A percentile compares a stretch with the other conserved stretches of the same genome.
These are phyloP conservation scores for Penicillium olsonii DNA, from an alignment of 2,329 filamentous ascomycete genomes.

Conservation along the genomic window DNA sequence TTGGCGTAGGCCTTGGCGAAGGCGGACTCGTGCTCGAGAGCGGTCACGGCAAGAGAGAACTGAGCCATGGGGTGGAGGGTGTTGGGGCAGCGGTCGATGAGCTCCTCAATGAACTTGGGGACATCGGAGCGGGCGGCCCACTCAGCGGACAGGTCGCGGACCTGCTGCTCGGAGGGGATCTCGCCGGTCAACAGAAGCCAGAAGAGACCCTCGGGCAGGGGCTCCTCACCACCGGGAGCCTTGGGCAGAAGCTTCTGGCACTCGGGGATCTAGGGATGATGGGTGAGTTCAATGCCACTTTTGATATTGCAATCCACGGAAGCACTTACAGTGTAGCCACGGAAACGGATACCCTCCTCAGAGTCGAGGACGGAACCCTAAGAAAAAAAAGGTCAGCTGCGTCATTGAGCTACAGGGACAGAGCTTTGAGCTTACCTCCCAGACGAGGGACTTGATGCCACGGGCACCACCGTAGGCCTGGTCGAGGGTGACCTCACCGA, in stretches of 20 bases:
- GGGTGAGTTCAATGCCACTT: constrained; percentile 15
- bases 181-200: constrained; percentile 98
- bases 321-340: constrained; percentile 79
- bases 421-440: constrained; percentile 64
- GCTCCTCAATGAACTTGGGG: constrained; percentile 97
- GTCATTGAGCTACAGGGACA: neutral
- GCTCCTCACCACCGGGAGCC: constrained; percentile 94
- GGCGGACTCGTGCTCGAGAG: constrained; percentile 95
- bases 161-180: constrained; percentile 96
- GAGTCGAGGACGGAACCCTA: constrained; percentile 91
- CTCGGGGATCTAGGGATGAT: constrained; percentile 72
- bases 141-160: constrained; percentile 95
- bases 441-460: constrained; percentile 97
- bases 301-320: neutral
- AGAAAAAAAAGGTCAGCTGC: constrained; percentile 13
- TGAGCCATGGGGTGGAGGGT: constrained; percentile 99
- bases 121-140: constrained; percentile 97
- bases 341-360: constrained; percentile 99
- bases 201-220: constrained; percentile 98
- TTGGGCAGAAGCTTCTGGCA: constrained; percentile 97
- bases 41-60: constrained; percentile 95
- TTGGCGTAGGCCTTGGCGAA: constrained; percentile 99
- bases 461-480: constrained; percentile 99
- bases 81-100: constrained; percentile 98
- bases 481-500: constrained; percentile 98